Evolutionary conservation across 1,284 basidiomycete genomes (phyloP), one percentile per base, ranked within the genome.

Genomic region (Coniferiporia sulphurascens): DNA sequence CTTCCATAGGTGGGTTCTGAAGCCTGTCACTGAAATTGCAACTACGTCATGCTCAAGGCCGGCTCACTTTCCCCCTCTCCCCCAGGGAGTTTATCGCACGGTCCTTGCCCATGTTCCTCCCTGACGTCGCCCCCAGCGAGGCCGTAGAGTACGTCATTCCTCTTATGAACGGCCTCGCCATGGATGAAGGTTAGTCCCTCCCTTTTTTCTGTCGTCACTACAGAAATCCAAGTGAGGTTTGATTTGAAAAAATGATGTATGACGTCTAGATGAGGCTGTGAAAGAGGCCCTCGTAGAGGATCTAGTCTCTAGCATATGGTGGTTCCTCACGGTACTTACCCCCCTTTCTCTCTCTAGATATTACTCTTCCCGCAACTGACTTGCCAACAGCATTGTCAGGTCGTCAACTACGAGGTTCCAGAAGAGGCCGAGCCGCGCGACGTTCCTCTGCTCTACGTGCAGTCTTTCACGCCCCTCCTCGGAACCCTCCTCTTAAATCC

Each of bases 101-200:
- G 64, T 84, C 88, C 13, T 79, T 96, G 32, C 88, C 89, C 17
- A 79, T 83, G 3, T 85, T 89, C 69, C 80, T 93, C 13, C 78
- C 83, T 55, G 84, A 87, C 53, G 87, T 95, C 54, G 82, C 89
- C 32, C 88, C 96, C 1, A 84, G 84, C 63, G 96, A 98, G 66
- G 94, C 93, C 2, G 88, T 95, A 66, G 92, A 95, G 72, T 99
- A 97, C 71, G 92, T 99, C 53, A 78, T 98, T 12, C 95, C 95
- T 1, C 80, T 98, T 17, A 82, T 99, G 61, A 91, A 86, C 56
- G 85, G 85, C 22, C 84, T 98, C 35, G 93, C 92, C 2, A 86
- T 91, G 71, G 95, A 98, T 69, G 85, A 91, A 71, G 91, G 91
- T 91, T 65, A 52, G 77, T 43, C 32, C 48, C 41, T 48, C 57